Base-by-base conservation (phyloP, 176 grass and related monocot species). In the Aechmea fasciata region DNA sequence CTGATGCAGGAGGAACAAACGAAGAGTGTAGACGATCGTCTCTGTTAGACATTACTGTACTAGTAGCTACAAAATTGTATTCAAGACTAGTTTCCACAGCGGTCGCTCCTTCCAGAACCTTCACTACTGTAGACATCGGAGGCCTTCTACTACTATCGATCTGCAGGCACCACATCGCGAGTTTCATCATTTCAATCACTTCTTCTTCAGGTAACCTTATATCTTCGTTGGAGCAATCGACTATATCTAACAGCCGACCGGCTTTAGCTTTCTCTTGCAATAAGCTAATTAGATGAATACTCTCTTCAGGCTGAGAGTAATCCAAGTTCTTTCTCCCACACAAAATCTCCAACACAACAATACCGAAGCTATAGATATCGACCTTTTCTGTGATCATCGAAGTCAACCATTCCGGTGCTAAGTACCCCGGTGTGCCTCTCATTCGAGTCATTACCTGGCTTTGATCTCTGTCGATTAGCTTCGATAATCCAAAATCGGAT, bases 251-350 rank as follows among this genome's bases (percentile, higher is more conserved):
- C n/a, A 68, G 3, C 25, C 10, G 6, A 47, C 19, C 65, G 15
- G 13, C 11, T 68, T 48, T 47, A 11, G 18, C 9, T 47, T 68
- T 68, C 12, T 68, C 29, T 49, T 68, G 65, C 41, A 68, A 47
- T 19, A 68, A 17, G 17, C 13, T 68, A 48, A 68, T 17, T 4
- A 68, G 29, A 47, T 68, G 25, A 2, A 9, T 68, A 68, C 65
- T 68, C 48, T 48, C 65, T 49, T 47, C 33, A 19, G 65, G 41
- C 26, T 49, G 65, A 15, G 65, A 68, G 48, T 41, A n/a, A 11
- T 68, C 65, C 5, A 49, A 49, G 28, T 68, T 68, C 65, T 68
- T 68, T 49, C 65, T 68, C n/a, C 65, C 29, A 11, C 26, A 48
- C 33, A 49, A 13, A 68, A 65, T 65, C 28, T 65, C 55, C 63